Evolutionary conservation across 1,139 yeast species (phyloP).

Genomic region (Zhuliangozyma parablackwelliae): DNA sequence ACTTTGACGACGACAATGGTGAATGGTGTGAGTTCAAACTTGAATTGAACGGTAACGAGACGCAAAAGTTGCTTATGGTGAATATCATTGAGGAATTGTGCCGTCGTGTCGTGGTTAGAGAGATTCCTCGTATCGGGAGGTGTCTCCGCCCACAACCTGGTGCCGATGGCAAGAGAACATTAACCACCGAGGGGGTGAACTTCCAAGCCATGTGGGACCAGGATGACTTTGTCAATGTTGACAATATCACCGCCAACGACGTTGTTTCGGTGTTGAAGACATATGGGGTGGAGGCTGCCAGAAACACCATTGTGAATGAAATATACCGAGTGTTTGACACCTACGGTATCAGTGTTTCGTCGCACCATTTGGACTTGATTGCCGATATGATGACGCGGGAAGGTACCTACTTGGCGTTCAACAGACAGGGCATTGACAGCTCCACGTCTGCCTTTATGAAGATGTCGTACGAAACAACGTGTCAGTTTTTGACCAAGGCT

Average conservation of each 20-base stretch:
- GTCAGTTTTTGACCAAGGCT: constrained; percentile 94
- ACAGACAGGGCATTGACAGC: constrained; percentile 96
- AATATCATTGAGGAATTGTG: constrained; percentile 92
- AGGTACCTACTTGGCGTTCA: constrained; percentile 94
- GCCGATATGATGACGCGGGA: constrained; percentile 99
- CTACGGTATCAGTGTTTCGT: constrained; percentile 89
- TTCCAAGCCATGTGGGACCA: constrained; percentile 98
- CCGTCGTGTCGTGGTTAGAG: constrained; percentile 87
- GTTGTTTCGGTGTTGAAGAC: constrained; percentile 84
- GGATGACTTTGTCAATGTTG: constrained; percentile 84
- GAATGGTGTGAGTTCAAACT: constrained; percentile 90
- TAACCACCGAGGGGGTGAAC: constrained; percentile 97
- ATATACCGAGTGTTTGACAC: constrained; percentile 94
- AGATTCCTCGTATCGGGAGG: constrained; percentile 86
- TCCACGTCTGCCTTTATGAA: constrained; percentile 95
- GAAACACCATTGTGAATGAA: constrained; percentile 95
- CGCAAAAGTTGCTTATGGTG: constrained; percentile 95
- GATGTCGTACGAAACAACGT: constrained; percentile 98
- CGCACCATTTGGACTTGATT: constrained; percentile 91
- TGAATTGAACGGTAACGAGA: constrained; percentile 70
- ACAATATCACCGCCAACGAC: constrained; percentile 87
- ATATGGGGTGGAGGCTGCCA: constrained; percentile 98
- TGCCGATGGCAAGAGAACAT: constrained; percentile 54
- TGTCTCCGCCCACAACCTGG: constrained; percentile 81
- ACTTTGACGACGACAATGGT: constrained; percentile 86